A percentile compares a stretch with the other conserved stretches of the same genome.
Conservation (phyloP, 495 filamentous ascomycete genomes). For the Neurospora sp. region DNA sequence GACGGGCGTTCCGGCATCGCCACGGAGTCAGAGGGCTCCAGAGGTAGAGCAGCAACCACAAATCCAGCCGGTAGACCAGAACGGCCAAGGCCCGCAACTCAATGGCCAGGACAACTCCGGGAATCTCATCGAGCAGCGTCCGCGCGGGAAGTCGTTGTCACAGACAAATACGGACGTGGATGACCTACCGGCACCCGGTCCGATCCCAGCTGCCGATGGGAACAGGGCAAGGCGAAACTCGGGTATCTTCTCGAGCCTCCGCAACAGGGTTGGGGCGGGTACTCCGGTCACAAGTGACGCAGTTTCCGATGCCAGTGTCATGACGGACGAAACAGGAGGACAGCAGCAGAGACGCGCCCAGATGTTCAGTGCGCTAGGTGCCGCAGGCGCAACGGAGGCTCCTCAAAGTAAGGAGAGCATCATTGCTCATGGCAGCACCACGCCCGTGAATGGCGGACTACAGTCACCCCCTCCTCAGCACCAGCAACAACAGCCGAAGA, state of each 20-base stretch:
- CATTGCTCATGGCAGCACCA: constrained; percentile 17
- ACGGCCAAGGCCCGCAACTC: constrained; percentile 8
- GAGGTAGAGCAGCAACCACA: constrained; percentile 7
- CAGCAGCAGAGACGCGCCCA: constrained; percentile 10
- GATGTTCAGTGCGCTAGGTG: constrained; percentile 10
- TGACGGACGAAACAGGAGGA: constrained; percentile 20
- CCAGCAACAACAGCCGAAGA: constrained; percentile 19
- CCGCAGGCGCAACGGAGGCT: constrained; percentile 5
- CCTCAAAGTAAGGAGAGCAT: constrained; percentile 23
- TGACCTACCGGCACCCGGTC: constrained; percentile 3
- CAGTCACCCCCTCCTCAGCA: constrained; percentile 5
- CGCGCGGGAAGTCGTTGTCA: constrained; percentile 16
- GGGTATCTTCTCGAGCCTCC: constrained; percentile 26
- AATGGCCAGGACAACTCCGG: neutral
- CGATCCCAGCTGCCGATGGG: constrained; percentile 18
- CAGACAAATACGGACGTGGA: constrained; percentile 27
- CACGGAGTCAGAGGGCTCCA: constrained; percentile 10
- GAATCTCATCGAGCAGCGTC: neutral
- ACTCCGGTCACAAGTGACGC: constrained; percentile 20
- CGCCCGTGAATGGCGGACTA: constrained; percentile 11
- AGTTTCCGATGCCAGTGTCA: constrained; percentile 24
- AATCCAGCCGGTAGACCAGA: constrained; percentile 11
- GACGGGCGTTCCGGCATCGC: constrained; percentile 18
- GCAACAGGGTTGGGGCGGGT: constrained; percentile 20
- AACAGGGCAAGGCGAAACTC: constrained; percentile 25